Base-by-base conservation (phyloP, 257 asterid species). In the Lithospermum erythrorhizon region DNA sequence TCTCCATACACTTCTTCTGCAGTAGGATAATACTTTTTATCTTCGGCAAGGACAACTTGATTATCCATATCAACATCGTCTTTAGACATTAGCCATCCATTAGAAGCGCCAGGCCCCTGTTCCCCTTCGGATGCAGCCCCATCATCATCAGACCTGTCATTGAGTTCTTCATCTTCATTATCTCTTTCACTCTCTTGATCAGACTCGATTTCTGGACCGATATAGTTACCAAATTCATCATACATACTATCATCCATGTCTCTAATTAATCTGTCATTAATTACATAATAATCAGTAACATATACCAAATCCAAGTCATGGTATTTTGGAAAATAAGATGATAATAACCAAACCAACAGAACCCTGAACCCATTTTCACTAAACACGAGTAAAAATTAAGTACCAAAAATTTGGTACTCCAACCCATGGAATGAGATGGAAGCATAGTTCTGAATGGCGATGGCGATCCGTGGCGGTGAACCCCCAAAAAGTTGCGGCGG, bases 1-100 rank as follows among this genome's bases (percentile, higher is more conserved):
- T 88, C 95, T 4, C 98, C 98, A 29, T 91, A 91, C 37, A 91
- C 96, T 80, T 91, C 98, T 76, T 91, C 98, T 4, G 98, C 96
- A 18, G 98, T 88, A 0, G 96, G 98, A 71, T 91, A 91, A 68
- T 91, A 91, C 53, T 91, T 88, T 61, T 91, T 91, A 68, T 91
- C 98, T 78, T 91, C 98, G 0, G 98, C 96, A 14, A 88, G 87
- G 56, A 91, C 87, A 54, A 91, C 84, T 57, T 88, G 98, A 61
- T 79, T 82, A n/a, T 88, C 98, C 95, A 91, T 88, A 62, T 91
- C 96, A 55, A 88, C 76, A 62, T 90, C 95, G 2, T 87, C 90
- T 2, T 73, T 63, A 17, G 80, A 79, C 10, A 93, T 69, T 15
- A 91, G 71, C 98, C 95, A 86, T 51, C 96, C 96, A 64, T 86